A percentile compares a stretch with the other conserved stretches of the same genome.
Evolutionary conservation across 306 rosid species (phyloP).

Genomic region (Crataegus laevigata): DNA sequence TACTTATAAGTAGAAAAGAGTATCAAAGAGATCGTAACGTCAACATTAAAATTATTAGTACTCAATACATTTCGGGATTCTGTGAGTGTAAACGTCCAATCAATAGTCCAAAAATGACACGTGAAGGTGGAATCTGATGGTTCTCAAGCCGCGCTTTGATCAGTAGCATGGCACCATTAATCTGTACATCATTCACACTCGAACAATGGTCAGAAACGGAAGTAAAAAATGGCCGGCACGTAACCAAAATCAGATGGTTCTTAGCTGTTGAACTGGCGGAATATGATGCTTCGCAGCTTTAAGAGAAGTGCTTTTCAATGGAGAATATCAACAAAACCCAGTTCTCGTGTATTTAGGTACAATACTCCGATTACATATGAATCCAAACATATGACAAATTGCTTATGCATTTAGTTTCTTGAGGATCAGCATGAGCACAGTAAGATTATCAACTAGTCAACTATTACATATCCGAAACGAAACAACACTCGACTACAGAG

Average conservation of each 20-base stretch:
- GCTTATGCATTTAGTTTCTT: slow-evolving; percentile 20
- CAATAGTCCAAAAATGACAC: not conserved
- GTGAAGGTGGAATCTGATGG: not conserved
- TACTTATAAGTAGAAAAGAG: no score
- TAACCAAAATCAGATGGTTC: not conserved
- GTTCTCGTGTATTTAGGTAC: not conserved
- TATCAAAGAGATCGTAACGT: no score
- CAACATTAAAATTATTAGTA: no score
- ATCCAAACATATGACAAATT: slow-evolving; percentile 10
- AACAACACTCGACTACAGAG: slow-evolving; percentile 11
- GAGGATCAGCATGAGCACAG: slow-evolving; percentile 25
- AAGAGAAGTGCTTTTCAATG: not conserved
- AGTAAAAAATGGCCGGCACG: no score
- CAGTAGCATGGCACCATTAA: no score
- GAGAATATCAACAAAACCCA: not conserved
- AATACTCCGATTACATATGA: not conserved
- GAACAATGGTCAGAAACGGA: no score
- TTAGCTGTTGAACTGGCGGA: not conserved
- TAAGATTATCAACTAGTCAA: slow-evolving; percentile 5
- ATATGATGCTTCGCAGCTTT: not conserved
- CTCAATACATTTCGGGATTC: not conserved
- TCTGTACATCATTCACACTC: no score
- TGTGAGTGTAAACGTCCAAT: not conserved
- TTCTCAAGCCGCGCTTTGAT: no score
- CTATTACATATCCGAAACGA: slow-evolving; percentile 8